Conservation (phyloP, 2,329 filamentous ascomycete species). For the Penicillium janthinellum region DNA sequence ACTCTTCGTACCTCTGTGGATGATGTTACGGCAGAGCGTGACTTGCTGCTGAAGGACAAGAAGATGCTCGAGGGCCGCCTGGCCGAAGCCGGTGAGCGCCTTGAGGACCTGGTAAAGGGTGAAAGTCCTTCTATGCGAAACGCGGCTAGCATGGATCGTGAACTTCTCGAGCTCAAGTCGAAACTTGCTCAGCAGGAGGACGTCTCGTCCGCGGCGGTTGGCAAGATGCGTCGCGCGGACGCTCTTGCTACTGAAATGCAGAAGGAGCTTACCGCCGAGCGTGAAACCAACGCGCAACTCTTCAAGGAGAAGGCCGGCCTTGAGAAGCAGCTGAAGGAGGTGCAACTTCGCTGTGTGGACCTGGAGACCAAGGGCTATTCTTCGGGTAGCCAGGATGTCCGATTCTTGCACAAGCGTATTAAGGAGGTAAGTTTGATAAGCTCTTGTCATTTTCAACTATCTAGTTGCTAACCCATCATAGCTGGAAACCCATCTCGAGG, state of each 20-base stretch:
- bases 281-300: conserved; percentile 76
- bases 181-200: conserved; percentile 91
- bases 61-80: conserved; percentile 80
- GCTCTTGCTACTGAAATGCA: conserved; percentile 85
- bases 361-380: conserved; percentile 97
- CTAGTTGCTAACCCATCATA: conserved; percentile 45
- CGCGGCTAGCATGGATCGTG: conserved; percentile 83
- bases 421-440: conserved; percentile 73
- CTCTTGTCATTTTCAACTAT: background rate
- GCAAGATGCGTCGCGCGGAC: conserved; percentile 95
- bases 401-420: conserved; percentile 90
- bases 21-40: conserved; percentile 81
- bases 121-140: conserved; percentile 87
- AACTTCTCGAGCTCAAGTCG: conserved; percentile 86
- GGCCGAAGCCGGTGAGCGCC: conserved; percentile 80
- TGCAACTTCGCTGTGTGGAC: conserved; percentile 86
- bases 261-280: conserved; percentile 84
- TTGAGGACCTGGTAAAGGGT: conserved; percentile 84
- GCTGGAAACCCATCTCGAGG: conserved; percentile 85
- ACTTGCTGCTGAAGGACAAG: conserved; percentile 84
- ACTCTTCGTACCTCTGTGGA: conserved; percentile 81
- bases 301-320: conserved; percentile 87
- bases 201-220: conserved; percentile 84
- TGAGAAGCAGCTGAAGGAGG: conserved; percentile 87
- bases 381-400: conserved; percentile 89